phyloP scores from a whole-genome alignment of 1,139 yeast genomes.

The Kodamaea ohmeri region DNA sequence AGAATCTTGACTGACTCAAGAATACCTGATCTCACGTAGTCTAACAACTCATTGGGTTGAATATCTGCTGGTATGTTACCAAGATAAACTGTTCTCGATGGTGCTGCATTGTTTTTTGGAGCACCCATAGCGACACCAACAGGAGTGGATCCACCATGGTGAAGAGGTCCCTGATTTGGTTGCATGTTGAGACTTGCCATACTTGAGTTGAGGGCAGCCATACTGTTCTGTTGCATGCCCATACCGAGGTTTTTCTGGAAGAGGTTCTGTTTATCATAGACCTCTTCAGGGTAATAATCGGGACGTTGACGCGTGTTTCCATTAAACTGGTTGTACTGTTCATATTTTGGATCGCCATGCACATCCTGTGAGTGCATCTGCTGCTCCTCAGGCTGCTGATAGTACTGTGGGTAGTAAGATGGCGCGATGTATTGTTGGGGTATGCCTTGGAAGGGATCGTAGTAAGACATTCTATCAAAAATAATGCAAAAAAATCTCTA shows the following conservation, averaged over 20 bases:
- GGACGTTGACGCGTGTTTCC: slow-evolving; percentile 2
- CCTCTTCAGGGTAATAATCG: slow-evolving; percentile 1
- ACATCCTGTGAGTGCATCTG: not conserved
- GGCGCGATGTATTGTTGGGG: slow-evolving; percentile 41
- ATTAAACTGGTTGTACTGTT: slow-evolving; percentile 3
- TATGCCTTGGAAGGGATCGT: slow-evolving; percentile 43
- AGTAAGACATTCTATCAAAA: slow-evolving; percentile 36
- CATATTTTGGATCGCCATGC: slow-evolving; percentile 1
- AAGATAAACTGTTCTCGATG: slow-evolving; percentile 83
- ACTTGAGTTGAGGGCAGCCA: slow-evolving; percentile 6
- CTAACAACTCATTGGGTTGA: slow-evolving; percentile 76
- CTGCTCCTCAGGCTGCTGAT: slow-evolving; percentile 17
- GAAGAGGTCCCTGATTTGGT: slow-evolving; percentile 5
- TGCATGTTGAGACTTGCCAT: slow-evolving; percentile 8
- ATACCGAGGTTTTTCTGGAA: slow-evolving; percentile 5
- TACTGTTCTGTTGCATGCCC: slow-evolving; percentile 6
- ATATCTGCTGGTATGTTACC: slow-evolving; percentile 87
- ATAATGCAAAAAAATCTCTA: slow-evolving; percentile 2
- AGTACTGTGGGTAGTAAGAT: slow-evolving; percentile 36
- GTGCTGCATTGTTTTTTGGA: slow-evolving; percentile 40
- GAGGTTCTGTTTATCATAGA: not conserved
- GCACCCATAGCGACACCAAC: slow-evolving; percentile 13
- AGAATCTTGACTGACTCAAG: slow-evolving; percentile 69
- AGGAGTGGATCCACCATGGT: slow-evolving; percentile 5
- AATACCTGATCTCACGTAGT: slow-evolving; percentile 88